Conservation (phyloP, 805 yeast species). For the Candida maesae region DNA sequence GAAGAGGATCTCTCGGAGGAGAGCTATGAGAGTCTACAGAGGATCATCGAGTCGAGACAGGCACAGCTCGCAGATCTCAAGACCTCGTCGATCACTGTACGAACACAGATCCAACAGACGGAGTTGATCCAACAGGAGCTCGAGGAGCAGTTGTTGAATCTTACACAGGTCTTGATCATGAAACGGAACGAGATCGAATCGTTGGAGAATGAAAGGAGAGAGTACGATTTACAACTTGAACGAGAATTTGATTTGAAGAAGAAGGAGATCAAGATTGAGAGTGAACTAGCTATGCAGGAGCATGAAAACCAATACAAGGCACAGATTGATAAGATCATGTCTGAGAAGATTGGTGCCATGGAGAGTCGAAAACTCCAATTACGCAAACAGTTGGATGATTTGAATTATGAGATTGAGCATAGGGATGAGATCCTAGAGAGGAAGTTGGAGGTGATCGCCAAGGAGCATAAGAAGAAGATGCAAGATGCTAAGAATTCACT, state of each 20-base stretch:
- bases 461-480: conserved; percentile 23
- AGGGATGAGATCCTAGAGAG: conserved; percentile 19
- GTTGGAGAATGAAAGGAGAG: conserved; percentile 27
- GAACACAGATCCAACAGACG: conserved; percentile 36
- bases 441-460: conserved; percentile 17
- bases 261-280: conserved; percentile 31
- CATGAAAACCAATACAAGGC: conserved; percentile 31
- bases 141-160: conserved; percentile 20
- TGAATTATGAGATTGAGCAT: conserved; percentile 24
- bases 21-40: conserved; percentile 12
- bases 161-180: conserved; percentile 24
- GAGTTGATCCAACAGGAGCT: conserved; percentile 35
- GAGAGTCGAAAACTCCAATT: conserved; percentile 30
- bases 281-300: conserved; percentile 35
- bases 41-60: conserved; percentile 16
- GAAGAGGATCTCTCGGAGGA: conserved; percentile 2
- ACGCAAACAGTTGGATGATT: conserved; percentile 29
- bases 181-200: conserved; percentile 31
- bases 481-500: conserved; percentile 24
- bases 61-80: conserved; percentile 20
- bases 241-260: conserved; percentile 31
- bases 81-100: conserved; percentile 27
- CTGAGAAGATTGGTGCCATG: conserved; percentile 31
- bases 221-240: conserved; percentile 19
- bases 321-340: conserved; percentile 37